These are phyloP conservation scores for Phytomonas francai DNA, from an alignment of 208 protist species.

Conservation along the genomic window DNA sequence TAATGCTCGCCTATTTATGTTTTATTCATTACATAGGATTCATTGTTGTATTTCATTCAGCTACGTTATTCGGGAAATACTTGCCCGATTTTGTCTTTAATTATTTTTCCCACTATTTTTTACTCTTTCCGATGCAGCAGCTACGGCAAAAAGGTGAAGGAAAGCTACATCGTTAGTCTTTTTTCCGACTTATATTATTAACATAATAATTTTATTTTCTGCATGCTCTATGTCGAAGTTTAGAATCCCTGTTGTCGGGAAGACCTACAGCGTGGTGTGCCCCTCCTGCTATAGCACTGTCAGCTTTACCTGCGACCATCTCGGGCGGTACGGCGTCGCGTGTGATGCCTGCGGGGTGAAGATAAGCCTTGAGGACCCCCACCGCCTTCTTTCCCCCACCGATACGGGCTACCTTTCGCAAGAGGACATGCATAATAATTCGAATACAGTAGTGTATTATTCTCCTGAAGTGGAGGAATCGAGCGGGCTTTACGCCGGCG, in stretches of 20 bases:
- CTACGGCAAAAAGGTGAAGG: background rate
- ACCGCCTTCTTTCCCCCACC: conserved; percentile 23
- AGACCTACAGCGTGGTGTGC: conserved; percentile 59
- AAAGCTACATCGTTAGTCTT: conserved; percentile 1
- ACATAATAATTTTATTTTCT: background rate
- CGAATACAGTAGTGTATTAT: conserved; percentile 21
- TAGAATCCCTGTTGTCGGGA: conserved; percentile 30
- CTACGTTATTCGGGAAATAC: too few species aligned
- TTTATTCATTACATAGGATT: background rate
- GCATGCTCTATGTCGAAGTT: background rate
- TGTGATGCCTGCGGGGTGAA: conserved; percentile 51
- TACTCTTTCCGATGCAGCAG: background rate
- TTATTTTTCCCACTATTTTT: too few species aligned
- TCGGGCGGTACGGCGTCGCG: conserved; percentile 39
- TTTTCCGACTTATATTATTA: background rate
- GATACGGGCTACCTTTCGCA: conserved; percentile 26
- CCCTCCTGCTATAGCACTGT: conserved; percentile 53
- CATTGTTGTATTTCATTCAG: too few species aligned
- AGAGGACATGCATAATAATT: background rate
- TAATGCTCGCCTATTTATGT: background rate
- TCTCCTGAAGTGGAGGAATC: conserved; percentile 54
- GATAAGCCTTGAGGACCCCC: conserved; percentile 66
- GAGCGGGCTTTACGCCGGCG: conserved; percentile 32
- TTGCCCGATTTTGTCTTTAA: too few species aligned
- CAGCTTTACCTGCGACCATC: conserved; percentile 46